These are phyloP conservation scores for Phytomonas francai DNA, from an alignment of 208 protist species.

Conservation along the genomic window DNA sequence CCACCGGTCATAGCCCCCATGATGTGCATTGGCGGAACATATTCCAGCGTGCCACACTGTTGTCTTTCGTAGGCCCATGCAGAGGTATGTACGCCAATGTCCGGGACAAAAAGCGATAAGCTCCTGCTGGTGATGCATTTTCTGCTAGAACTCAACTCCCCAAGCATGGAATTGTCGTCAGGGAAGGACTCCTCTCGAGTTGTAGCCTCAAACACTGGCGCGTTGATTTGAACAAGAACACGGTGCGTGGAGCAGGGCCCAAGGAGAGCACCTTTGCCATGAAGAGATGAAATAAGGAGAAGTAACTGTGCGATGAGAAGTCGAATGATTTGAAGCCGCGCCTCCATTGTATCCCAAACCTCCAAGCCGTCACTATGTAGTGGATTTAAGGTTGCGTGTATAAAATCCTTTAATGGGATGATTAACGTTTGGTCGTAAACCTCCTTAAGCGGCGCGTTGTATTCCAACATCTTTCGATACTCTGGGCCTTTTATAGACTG, in stretches of 20 bases:
- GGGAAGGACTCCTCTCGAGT: neutral
- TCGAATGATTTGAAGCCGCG: constrained; percentile 49
- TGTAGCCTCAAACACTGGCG: constrained; percentile 10
- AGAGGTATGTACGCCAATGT: constrained; percentile 52
- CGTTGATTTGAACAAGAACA: constrained; percentile 55
- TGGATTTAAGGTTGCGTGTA: constrained; percentile 39
- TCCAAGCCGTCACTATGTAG: neutral
- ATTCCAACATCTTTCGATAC: constrained; percentile 32
- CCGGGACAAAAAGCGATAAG: constrained; percentile 48
- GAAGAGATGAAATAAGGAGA: constrained; percentile 54
- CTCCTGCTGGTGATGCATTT: neutral
- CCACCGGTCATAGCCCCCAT: constrained; percentile 49
- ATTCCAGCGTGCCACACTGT: constrained; percentile 82
- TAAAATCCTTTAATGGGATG: constrained; percentile 72
- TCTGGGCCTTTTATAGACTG: constrained; percentile 21
- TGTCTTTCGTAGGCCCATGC: constrained; percentile 79
- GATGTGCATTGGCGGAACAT: constrained; percentile 65
- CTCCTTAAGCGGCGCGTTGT: constrained; percentile 37
- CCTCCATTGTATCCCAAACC: constrained; percentile 10
- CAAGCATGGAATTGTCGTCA: neutral
- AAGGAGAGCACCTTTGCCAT: constrained; percentile 75
- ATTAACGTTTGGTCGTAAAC: constrained; percentile 32
- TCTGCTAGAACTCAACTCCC: neutral
- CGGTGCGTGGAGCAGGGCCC: constrained; percentile 62
- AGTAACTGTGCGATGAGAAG: constrained; percentile 59